Evolutionary conservation across 441 rosid genomes (phyloP).

Genomic region (Populus hybrid): DNA sequence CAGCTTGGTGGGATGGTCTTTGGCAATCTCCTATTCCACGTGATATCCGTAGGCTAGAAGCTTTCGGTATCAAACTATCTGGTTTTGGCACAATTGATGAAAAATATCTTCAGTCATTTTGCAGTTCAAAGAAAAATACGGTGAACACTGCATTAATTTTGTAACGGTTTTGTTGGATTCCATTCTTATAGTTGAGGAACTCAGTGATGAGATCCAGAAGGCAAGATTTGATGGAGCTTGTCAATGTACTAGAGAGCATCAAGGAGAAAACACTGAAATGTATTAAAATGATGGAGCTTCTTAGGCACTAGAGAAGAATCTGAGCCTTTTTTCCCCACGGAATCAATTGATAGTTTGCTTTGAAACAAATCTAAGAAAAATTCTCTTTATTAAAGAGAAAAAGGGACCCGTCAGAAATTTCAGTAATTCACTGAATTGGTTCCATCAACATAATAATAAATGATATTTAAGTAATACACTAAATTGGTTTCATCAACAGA

Average conservation of each 20-base stretch:
- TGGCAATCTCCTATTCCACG: conserved; percentile 92
- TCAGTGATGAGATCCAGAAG: neutral
- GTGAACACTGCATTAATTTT: conserved; percentile 45
- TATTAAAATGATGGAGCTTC: neutral
- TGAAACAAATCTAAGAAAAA: neutral
- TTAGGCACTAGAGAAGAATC: neutral
- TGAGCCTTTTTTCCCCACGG: neutral
- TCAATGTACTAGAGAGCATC: neutral
- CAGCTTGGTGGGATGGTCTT: conserved; percentile 95
- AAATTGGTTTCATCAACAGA: no score
- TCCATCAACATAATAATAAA: no score
- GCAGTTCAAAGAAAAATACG: conserved; percentile 54
- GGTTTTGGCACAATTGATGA: conserved; percentile 72
- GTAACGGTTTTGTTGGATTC: conserved; percentile 13
- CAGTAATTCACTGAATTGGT: no score
- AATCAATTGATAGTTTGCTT: neutral
- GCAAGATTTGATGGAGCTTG: neutral
- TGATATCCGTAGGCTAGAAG: conserved; percentile 55
- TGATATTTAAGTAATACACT: no score
- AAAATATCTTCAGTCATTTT: conserved; percentile 50
- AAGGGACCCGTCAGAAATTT: no score
- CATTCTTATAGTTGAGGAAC: neutral
- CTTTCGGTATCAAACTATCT: conserved; percentile 66
- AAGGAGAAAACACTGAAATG: neutral
- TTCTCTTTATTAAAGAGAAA: neutral